Percentiles rank a stretch among this genome's conserved stretches.
These are phyloP conservation scores for Cutaneotrichosporon sp. DNA, from an alignment of 1,284 basidiomycete species.

Conservation along the genomic window DNA sequence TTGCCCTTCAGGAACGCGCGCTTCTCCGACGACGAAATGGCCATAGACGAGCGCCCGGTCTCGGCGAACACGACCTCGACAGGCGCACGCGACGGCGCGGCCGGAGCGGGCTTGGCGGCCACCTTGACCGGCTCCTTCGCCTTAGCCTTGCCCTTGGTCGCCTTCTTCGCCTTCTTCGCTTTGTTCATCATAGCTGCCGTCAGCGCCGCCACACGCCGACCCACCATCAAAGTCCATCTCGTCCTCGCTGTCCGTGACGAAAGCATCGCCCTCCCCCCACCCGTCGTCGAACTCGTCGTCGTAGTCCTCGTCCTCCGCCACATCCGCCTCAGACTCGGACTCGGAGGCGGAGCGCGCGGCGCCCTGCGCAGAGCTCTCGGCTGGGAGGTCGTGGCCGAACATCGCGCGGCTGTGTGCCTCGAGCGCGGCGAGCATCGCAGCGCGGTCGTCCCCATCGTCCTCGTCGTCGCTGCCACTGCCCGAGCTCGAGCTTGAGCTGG, in stretches of 20 bases:
- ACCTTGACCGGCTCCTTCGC: slow-evolving; percentile 6
- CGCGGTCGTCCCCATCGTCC: slow-evolving; percentile 25
- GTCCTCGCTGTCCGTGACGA: slow-evolving; percentile 46
- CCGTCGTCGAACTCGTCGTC: slow-evolving; percentile 47
- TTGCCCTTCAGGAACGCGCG: slow-evolving; percentile 50
- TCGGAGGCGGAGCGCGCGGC: neutral
- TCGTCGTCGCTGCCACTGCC: neutral
- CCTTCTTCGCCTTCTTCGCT: slow-evolving; percentile 7
- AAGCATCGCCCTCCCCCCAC: slow-evolving; percentile 44
- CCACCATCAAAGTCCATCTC: slow-evolving; percentile 25
- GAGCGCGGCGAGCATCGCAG: slow-evolving; percentile 49
- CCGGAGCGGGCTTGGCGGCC: neutral
- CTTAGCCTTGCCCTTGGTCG: slow-evolving; percentile 4
- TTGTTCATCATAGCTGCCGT: slow-evolving; percentile 7
- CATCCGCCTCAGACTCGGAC: slow-evolving; percentile 14
- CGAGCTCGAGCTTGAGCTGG: neutral
- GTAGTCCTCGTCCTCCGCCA: slow-evolving; percentile 30
- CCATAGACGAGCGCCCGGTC: neutral
- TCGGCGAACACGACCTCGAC: slow-evolving; percentile 48
- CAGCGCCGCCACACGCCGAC: neutral
- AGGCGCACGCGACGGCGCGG: neutral
- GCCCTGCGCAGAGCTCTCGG: slow-evolving; percentile 33
- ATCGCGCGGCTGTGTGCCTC: slow-evolving; percentile 50
- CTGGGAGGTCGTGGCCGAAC: slow-evolving; percentile 37
- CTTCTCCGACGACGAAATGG: slow-evolving; percentile 43